Base-by-base conservation (phyloP, 1,139 yeast genomes). In the Yamadazyma pseudoaaseri region DNA sequence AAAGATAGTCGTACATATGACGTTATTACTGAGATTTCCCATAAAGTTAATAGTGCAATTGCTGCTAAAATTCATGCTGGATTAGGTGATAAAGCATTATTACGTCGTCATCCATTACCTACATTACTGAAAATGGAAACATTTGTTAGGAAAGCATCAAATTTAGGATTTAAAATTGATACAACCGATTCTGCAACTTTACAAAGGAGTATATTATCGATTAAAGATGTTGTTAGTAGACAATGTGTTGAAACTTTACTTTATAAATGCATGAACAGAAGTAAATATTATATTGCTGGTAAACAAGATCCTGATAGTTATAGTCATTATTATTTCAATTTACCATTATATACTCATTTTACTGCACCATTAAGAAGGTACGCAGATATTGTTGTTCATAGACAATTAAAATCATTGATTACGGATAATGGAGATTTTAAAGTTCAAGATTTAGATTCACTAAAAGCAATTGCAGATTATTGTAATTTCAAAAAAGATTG, bases 401-500 rank as follows among this genome's bases (percentile, higher is more conserved):
- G 97, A 47, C 98, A 92, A 62, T 68, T 92, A 49, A 89, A 86
- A 55, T 60, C 79, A 3, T 77, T 83, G 11, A 60, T 92, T 30
- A 62, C 62, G 27, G 57, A 62, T 33, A 32, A 29, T 8, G 30
- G 20, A 12, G 56, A 49, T 16, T 46, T 47, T 9, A 49, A 41
- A 35, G 22, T 37, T 11, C 44, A 37, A 21, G 95, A 86, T 43
- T 52, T 81, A 37, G 95, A 86, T 30, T 67, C 89, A 0, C 66
- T 90, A 48, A 83, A 85, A 52, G 83, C 87, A 43, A 74, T 85
- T 24, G 85, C 95, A 10, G 97, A 92, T 50, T 89, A 87, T 57
- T 90, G 97, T 62, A 89, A 89, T 50, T 90, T 92, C 70, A 89
- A 90, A 60, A 87, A 89, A 58, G 97, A 92, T 53, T 90, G 96